Base-by-base conservation (phyloP, 805 yeast species). In the Candida maris region DNA sequence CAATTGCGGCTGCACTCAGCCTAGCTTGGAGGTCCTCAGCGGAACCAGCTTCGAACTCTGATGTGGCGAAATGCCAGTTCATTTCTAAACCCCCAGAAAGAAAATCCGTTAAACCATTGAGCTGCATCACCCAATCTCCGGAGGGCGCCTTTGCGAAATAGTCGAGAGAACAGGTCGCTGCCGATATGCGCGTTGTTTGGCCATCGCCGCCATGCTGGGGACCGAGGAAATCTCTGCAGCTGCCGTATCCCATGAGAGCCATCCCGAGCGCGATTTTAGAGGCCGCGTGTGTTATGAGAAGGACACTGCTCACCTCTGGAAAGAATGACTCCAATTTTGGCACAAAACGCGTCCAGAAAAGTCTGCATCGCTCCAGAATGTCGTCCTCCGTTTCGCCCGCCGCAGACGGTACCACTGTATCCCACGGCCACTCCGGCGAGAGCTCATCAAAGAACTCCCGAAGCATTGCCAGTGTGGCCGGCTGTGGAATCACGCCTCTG, bases 201-300 rank as follows among this genome's bases (percentile, higher is more conserved):
- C 57, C 60, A 34, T 57, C 60, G 5, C 61, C 62, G 7, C 77
- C 68, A 34, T 67, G 62, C 7, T 68, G 64, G 2, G 62, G 63
- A 18, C 69, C 77, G 27, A 83, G 51, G 17, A 68, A 61, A 19
- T 77, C 85, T 29, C 74, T 69, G 15, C 75, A 75, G 27, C 67
- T 64, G 0, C 54, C 35, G 37, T 71, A 73, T 0, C 78, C 78
- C 51, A 83, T 53, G 12, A 91, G 64, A 1, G 84, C 72, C 77
- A 86, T 76, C 4, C 96, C 96, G 13, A 91, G 64, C 0, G 94
- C 89, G 42, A 88, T 86, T 57, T 87, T 86, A 4, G 94, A 74
- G 3, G 97, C 97, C 1, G 97, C 98, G 62, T 93, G 97, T 4
- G 95, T 79, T 19, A 86, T 79, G n/a, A 91, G 63, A 16, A 93